Conservation (phyloP, 495 filamentous ascomycete genomes). For the Penicillium herquei region DNA sequence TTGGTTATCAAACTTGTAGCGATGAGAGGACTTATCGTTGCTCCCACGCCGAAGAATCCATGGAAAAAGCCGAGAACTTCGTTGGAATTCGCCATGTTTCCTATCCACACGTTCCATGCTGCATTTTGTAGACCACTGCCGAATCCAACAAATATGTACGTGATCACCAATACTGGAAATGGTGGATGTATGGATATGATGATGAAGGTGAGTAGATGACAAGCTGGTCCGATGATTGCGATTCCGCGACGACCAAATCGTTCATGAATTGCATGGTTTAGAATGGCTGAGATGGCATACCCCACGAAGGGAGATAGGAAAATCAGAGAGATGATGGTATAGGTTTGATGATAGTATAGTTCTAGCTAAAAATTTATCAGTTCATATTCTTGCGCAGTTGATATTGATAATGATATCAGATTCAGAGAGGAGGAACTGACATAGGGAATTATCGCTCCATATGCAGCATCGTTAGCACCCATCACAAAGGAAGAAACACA, state of each 20-base stretch:
- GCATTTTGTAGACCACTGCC: slow-evolving; percentile 57
- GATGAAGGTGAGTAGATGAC: slow-evolving; percentile 58
- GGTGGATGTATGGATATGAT: slow-evolving; percentile 56
- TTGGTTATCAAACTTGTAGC: slow-evolving; percentile 56
- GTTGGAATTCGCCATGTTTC: slow-evolving; percentile 55
- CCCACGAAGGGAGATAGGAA: slow-evolving; percentile 60
- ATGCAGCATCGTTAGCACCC: slow-evolving; percentile 74
- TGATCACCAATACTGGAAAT: slow-evolving; percentile 53
- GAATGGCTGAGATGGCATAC: slow-evolving; percentile 50
- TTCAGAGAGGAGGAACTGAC: slow-evolving; percentile 12
- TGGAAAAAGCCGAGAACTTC: slow-evolving; percentile 58
- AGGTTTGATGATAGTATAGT: slow-evolving; percentile 52
- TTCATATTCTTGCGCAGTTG: no score
- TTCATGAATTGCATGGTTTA: slow-evolving; percentile 54
- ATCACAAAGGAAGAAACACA: slow-evolving; percentile 50
- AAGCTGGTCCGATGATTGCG: slow-evolving; percentile 59
- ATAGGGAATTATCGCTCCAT: slow-evolving; percentile 57
- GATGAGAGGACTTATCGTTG: slow-evolving; percentile 51
- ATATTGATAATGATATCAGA: background rate
- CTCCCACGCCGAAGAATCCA: slow-evolving; percentile 57
- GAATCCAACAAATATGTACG: slow-evolving; percentile 55
- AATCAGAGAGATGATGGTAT: slow-evolving; percentile 54
- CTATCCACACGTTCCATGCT: slow-evolving; percentile 62
- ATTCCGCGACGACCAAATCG: slow-evolving; percentile 69
- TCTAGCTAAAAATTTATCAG: slow-evolving; percentile 40